phyloP scores from a whole-genome alignment of 805 yeast genomes.

The Teunomyces atbi region DNA sequence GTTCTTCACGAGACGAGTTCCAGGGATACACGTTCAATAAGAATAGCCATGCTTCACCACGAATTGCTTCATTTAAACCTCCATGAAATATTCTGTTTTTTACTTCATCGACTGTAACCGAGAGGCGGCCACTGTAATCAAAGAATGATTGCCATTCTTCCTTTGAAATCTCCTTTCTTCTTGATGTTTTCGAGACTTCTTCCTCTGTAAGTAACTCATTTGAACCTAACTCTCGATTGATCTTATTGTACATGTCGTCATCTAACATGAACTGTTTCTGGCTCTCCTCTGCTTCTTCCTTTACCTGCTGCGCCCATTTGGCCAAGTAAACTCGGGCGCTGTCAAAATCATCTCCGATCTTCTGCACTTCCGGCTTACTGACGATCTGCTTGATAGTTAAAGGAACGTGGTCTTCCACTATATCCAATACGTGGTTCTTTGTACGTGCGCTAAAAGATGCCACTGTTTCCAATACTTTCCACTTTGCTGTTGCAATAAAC shows the following conservation, averaged over 20 bases:
- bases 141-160: conserved; percentile 86
- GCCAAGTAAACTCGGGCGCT: conserved; percentile 90
- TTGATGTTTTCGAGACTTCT: conserved; percentile 58
- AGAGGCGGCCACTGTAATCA: conserved; percentile 72
- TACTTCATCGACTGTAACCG: conserved; percentile 73
- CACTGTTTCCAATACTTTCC: conserved; percentile 82
- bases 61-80: conserved; percentile 58
- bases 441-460: conserved; percentile 66
- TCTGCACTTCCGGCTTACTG: conserved; percentile 74
- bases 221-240: conserved; percentile 62
- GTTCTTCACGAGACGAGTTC: conserved; percentile 73
- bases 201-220: conserved; percentile 54
- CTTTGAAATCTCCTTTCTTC: conserved; percentile 63
- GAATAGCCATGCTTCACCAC: conserved; percentile 84
- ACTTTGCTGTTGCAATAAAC: conserved; percentile 66
- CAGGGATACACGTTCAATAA: conserved; percentile 83
- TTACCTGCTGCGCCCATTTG: conserved; percentile 94
- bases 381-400: conserved; percentile 56
- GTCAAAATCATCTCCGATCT: conserved; percentile 86
- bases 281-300: conserved; percentile 77
- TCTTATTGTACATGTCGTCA: conserved; percentile 56
- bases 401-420: conserved; percentile 66
- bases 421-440: conserved; percentile 55
- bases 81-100: conserved; percentile 88
- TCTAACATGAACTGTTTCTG: conserved; percentile 51